Base-by-base conservation (phyloP, 257 asterid genomes). In the Nicotiana knightiana region DNA sequence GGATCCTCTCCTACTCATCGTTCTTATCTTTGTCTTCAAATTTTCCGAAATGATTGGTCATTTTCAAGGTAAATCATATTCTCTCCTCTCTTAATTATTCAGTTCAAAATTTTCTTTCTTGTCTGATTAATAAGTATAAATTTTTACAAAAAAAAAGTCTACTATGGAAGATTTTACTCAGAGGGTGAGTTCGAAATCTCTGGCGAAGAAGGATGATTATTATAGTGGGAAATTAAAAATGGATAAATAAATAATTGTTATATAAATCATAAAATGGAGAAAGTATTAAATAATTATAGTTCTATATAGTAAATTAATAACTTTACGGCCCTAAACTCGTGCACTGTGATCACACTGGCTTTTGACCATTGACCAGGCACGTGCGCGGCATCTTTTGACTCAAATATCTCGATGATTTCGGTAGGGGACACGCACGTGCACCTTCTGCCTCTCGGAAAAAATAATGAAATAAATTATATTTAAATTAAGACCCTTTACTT, bases 301-400 rank as follows among this genome's bases (percentile, higher is more conserved):
- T 15, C 15, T 48, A 10, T 18, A 1, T 3, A 75, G 63, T 75
- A 8, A 21, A 62, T 9, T 73, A 55, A 73, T 53, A 16, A 43
- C 61, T 59, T 83, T 63, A 66, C 66, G 80, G 75, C 76, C 83
- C 81, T 82, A 79, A 83, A 80, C 86, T 88, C 88, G 92, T 90
- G 93, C 92, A 87, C 81, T 84, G 88, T 85, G 90, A 92, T 86
- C 90, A 82, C 62, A 39, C 83, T 62, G 66, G 59, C 90, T 89
- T 90, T 90, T 90, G 91, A 87, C 91, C 90, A 85, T 90, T 90
- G 96, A 90, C 96, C 21, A 83, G 90, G 87, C 96, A 90, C 93
- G 96, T 91, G 96, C 89, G 88, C 76, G 79, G 92, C 88, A 93
- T 91, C 93, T 89, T 93, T 93, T 89, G 97, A 88, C 96, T 79